phyloP scores from a whole-genome alignment of 2,329 filamentous ascomycete species.

The Atkinsonella texensis region DNA sequence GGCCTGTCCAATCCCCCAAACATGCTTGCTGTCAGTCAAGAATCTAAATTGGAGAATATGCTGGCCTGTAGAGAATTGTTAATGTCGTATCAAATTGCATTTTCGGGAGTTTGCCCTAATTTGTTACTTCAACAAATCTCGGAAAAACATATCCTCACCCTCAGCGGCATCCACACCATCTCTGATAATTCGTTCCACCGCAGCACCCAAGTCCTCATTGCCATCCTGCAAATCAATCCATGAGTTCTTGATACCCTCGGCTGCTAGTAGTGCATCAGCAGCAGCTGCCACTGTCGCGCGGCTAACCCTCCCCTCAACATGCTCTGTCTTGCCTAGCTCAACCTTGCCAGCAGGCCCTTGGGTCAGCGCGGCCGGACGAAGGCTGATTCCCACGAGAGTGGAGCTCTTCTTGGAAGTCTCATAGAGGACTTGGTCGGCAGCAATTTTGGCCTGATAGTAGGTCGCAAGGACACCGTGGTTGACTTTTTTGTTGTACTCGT shows the following conservation, averaged over 20 bases:
- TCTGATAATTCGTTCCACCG: conserved; percentile 35
- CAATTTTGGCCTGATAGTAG: conserved; percentile 50
- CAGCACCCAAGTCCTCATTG: conserved; percentile 32
- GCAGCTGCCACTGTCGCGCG: conserved; percentile 49
- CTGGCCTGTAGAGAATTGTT: too few species aligned
- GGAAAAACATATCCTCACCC: conserved; percentile 30
- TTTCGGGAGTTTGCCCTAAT: too few species aligned
- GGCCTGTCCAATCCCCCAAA: too few species aligned
- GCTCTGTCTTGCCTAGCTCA: conserved; percentile 33
- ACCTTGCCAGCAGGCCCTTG: conserved; percentile 36
- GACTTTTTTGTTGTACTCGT: conserved; percentile 28
- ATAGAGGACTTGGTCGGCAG: conserved; percentile 45
- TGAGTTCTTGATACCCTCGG: conserved; percentile 30
- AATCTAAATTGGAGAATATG: too few species aligned
- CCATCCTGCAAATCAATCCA: conserved; percentile 48
- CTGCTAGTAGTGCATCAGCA: conserved; percentile 42
- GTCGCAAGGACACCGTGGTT: conserved; percentile 29
- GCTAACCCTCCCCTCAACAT: conserved; percentile 29
- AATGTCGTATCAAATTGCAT: too few species aligned
- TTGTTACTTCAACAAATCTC: conserved; percentile 4
- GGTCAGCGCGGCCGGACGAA: conserved; percentile 40
- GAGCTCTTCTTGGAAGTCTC: conserved; percentile 28
- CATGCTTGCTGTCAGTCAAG: too few species aligned
- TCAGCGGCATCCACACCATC: conserved; percentile 40
- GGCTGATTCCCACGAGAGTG: conserved; percentile 35